Conservation (phyloP, 495 filamentous ascomycete species). For the Aspergillus asperescens region DNA sequence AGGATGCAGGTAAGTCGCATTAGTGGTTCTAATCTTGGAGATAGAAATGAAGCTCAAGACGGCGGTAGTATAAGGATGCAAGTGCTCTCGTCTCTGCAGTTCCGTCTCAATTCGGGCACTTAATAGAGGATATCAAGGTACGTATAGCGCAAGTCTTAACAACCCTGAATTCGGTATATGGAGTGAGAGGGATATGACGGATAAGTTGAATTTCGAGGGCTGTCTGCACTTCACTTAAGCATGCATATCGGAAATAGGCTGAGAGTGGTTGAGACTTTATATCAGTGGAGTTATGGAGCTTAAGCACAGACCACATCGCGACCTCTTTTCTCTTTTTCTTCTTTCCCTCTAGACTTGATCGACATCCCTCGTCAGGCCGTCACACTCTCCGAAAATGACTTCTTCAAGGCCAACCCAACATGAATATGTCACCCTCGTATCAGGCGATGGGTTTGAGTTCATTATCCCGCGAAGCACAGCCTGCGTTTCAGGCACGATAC, state of each 20-base stretch:
- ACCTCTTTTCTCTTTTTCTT: neutral
- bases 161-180: no score
- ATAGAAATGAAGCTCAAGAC: neutral
- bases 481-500: conserved; percentile 68
- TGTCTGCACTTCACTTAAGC: neutral
- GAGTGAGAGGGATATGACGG: neutral
- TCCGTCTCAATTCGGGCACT: neutral
- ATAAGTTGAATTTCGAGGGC: neutral
- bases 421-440: conserved; percentile 78
- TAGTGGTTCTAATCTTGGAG: neutral
- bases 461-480: conserved; percentile 74
- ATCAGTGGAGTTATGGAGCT: conserved; percentile 11
- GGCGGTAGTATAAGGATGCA: neutral
- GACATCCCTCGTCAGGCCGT: no score
- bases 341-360: conserved; percentile 8
- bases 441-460: conserved; percentile 83
- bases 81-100: neutral
- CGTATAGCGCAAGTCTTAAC: no score
- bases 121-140: neutral
- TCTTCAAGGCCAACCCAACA: conserved; percentile 18
- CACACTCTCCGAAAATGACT: conserved; percentile 16
- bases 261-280: neutral
- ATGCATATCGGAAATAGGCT: neutral
- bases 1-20: neutral
- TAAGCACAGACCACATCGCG: conserved; percentile 29